phyloP scores from a whole-genome alignment of 192 early-diverging fungal genomes.

The Rhizophagus sp. region DNA sequence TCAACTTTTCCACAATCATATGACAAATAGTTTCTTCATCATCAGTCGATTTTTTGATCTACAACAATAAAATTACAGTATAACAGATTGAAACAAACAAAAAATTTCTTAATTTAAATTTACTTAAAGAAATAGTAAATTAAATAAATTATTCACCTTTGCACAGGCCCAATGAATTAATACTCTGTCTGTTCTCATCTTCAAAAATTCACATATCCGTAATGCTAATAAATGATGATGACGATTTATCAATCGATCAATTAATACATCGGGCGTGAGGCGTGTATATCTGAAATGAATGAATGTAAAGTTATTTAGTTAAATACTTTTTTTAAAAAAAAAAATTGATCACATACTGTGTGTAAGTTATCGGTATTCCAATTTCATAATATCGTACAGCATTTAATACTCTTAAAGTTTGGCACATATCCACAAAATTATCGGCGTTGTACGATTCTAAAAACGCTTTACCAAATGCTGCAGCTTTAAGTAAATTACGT shows the following conservation, averaged over 20 bases:
- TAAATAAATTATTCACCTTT: slow-evolving; percentile 56
- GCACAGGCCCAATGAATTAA: slow-evolving; percentile 96
- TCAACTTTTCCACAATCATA: slow-evolving; percentile 78
- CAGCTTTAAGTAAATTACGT: slow-evolving; percentile 83
- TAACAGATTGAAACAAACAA: slow-evolving; percentile 6
- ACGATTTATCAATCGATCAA: slow-evolving; percentile 81
- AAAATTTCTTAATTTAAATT: background rate
- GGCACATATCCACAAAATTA: slow-evolving; percentile 86
- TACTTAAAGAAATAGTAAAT: background rate
- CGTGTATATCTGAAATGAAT: slow-evolving; percentile 57
- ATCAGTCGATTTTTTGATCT: slow-evolving; percentile 79
- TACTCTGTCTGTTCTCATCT: slow-evolving; percentile 76
- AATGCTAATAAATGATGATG: slow-evolving; percentile 86
- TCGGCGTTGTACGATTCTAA: slow-evolving; percentile 84
- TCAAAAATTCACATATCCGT: slow-evolving; percentile 80
- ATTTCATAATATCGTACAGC: slow-evolving; percentile 80
- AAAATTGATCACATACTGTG: slow-evolving; percentile 63
- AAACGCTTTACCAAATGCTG: slow-evolving; percentile 93
- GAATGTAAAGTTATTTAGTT: slow-evolving; percentile 22
- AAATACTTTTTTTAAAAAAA: slow-evolving; percentile 14
- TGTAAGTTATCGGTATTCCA: slow-evolving; percentile 87
- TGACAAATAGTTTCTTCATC: slow-evolving; percentile 87
- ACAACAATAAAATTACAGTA: background rate
- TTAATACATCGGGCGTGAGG: slow-evolving; percentile 78
- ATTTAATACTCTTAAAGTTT: slow-evolving; percentile 85